Conservation (phyloP, 2,329 filamentous ascomycete species). For the Sporothrix brunneoviolacea region DNA sequence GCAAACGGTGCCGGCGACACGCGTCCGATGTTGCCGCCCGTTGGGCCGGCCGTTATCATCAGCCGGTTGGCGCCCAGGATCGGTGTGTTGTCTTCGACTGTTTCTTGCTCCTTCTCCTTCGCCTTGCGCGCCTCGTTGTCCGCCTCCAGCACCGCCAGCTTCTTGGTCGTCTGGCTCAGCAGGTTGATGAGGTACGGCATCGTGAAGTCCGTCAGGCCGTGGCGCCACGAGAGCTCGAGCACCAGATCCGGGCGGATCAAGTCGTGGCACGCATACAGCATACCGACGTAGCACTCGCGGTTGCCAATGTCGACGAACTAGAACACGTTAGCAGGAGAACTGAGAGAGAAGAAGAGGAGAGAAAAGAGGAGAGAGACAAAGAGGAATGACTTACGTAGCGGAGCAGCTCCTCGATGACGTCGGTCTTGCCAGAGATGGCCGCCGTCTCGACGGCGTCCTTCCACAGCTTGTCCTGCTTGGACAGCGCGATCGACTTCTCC, state of each 20-base stretch:
- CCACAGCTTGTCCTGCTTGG: slow-evolving; percentile 98
- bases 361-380: neutral
- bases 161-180: slow-evolving; percentile 80
- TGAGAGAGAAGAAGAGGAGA: neutral
- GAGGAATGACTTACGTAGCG: slow-evolving; percentile 75
- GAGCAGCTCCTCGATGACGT: slow-evolving; percentile 91
- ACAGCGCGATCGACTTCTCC: slow-evolving; percentile 97
- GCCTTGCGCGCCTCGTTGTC: slow-evolving; percentile 69
- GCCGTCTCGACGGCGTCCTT: slow-evolving; percentile 99
- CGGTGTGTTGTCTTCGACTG: slow-evolving; percentile 87
- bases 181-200: slow-evolving; percentile 99
- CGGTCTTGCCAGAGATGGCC: slow-evolving; percentile 80
- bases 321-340: neutral
- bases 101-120: slow-evolving; percentile 46
- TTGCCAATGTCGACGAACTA: slow-evolving; percentile 99
- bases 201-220: slow-evolving; percentile 90
- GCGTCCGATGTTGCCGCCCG: slow-evolving; percentile 37
- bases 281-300: slow-evolving; percentile 98
- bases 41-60: slow-evolving; percentile 91
- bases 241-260: slow-evolving; percentile 89
- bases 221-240: slow-evolving; percentile 93
- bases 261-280: slow-evolving; percentile 98
- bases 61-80: slow-evolving; percentile 84
- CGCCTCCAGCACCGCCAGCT: slow-evolving; percentile 77
- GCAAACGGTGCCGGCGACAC: slow-evolving; percentile 63